phyloP scores from a whole-genome alignment of 371 early-diverging fungal genomes.

The Mortierella sp. region DNA sequence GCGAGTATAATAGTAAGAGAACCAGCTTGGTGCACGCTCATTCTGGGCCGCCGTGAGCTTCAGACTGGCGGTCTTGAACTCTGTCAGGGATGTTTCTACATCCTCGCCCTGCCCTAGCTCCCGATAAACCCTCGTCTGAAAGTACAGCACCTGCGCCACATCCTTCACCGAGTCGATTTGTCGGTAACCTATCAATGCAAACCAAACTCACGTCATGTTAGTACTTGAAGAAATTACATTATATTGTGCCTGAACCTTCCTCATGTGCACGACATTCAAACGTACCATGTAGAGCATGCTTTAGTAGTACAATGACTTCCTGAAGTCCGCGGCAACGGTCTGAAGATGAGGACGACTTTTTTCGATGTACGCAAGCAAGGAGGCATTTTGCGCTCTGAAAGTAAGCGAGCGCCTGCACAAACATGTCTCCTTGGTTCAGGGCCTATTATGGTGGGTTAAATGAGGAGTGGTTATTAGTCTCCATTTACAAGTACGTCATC shows the following conservation, averaged over 20 bases:
- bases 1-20: conserved; percentile 38
- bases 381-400: conserved; percentile 46
- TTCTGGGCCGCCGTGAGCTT: conserved; percentile 13
- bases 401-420: conserved; percentile 35
- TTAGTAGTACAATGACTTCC: conserved; percentile 9
- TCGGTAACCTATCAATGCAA: conserved; percentile 18
- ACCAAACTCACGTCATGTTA: background rate
- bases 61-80: conserved; percentile 4
- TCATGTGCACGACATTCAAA: too few relatives aligned
- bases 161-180: conserved; percentile 31
- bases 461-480: background rate
- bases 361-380: conserved; percentile 14
- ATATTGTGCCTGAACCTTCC: too few relatives aligned
- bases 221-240: too few relatives aligned
- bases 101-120: conserved; percentile 14
- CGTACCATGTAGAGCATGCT: conserved; percentile 19
- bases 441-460: conserved; percentile 9
- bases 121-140: conserved; percentile 24
- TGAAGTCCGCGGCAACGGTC: background rate
- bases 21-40: conserved; percentile 45
- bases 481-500: background rate
- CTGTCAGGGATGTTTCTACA: conserved; percentile 5
- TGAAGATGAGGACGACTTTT: background rate
- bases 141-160: conserved; percentile 39
- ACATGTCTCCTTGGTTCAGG: conserved; percentile 40